Base-by-base conservation (phyloP, 345 rosid genomes). In the Theobroma cacao region DNA sequence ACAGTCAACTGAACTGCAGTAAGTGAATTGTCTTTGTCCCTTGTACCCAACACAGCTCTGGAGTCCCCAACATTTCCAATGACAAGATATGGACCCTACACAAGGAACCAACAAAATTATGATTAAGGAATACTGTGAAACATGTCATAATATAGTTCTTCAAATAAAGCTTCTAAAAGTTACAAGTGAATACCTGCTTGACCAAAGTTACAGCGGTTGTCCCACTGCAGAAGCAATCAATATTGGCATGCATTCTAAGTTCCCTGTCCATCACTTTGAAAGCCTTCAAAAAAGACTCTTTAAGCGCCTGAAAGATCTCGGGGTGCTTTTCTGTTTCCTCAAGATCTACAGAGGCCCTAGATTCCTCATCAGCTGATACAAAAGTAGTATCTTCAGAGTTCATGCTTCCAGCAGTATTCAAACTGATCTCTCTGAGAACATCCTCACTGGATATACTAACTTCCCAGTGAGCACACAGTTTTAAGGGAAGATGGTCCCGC, bases 41-140 rank as follows among this genome's bases (percentile, higher is more conserved):
- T 85, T 52, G 94, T 89, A 58, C 95, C 98, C 82, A 97, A 69
- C 43, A 94, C 91, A 53, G 98, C 99, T 88, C 99, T 87, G 1
- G 99, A 97, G 87, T 97, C 99, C 47, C 99, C 99, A 60, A 94
- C 81, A 84, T 94, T 97, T 79, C 97, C 98, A 45, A 97, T 76
- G 7, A 93, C 89, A 72, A 94, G 90, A 89, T 86, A 75, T 38
- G 84, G 86, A 83, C 98, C 99, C 99, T 97, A 11, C 38, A 17
- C 56, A 76, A 80, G 60, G 34, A 62, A 59, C 65, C 62, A 76
- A 79, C 11, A 55, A 38, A 61, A 60, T 17, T 14, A 72, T 40
- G 15, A 79, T 69, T 38, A 77, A 78, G 30, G 65, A 61, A 22
- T 5, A 48, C 24, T 30, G 36, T 2, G 17, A 60, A 36, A 38